A percentile compares a stretch with the other conserved stretches of the same genome.
Evolutionary conservation across 208 protist species (phyloP).

Genomic region (Novymonas esmeraldas): DNA sequence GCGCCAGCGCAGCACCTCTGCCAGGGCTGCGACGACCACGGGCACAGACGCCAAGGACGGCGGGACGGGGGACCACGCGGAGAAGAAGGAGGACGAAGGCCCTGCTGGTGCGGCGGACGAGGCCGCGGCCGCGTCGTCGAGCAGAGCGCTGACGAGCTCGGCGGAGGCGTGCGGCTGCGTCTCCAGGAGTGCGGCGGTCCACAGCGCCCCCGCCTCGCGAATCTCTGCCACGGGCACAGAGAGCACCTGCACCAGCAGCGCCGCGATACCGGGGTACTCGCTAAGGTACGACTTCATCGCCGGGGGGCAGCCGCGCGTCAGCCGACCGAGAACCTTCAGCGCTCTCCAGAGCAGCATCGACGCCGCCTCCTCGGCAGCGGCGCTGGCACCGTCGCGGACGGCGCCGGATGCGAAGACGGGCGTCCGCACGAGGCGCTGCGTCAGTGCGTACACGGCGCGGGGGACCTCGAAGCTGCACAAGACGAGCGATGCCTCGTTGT

Average conservation of each 20-base stretch:
- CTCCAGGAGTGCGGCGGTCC: conserved; percentile 34
- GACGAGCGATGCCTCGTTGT: conserved; percentile 37
- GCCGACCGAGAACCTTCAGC: conserved; percentile 29
- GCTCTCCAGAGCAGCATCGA: conserved; percentile 32
- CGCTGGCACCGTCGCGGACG: conserved; percentile 3
- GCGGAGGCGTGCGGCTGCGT: conserved; percentile 26
- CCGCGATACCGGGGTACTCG: conserved; percentile 5
- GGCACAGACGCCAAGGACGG: neutral
- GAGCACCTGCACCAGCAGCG: conserved; percentile 36
- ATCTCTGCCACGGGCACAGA: conserved; percentile 49
- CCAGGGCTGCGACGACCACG: conserved; percentile 14
- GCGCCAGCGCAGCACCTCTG: conserved; percentile 33
- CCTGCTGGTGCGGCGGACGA: neutral
- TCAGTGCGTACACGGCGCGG: conserved; percentile 27
- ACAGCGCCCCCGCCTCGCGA: conserved; percentile 32
- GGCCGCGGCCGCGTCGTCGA: neutral
- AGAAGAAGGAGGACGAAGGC: neutral
- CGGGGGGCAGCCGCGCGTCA: conserved; percentile 31
- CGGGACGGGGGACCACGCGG: neutral
- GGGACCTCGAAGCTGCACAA: conserved; percentile 45
- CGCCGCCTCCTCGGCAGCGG: conserved; percentile 12
- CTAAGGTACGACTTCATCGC: conserved; percentile 30
- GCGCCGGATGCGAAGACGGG: conserved; percentile 6
- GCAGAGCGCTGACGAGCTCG: conserved; percentile 14
- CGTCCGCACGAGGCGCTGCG: conserved; percentile 17